A percentile compares a stretch with the other conserved stretches of the same genome.
These are phyloP conservation scores for Grosmannia serpens DNA, from an alignment of 2,329 filamentous ascomycete genomes.

Conservation along the genomic window DNA sequence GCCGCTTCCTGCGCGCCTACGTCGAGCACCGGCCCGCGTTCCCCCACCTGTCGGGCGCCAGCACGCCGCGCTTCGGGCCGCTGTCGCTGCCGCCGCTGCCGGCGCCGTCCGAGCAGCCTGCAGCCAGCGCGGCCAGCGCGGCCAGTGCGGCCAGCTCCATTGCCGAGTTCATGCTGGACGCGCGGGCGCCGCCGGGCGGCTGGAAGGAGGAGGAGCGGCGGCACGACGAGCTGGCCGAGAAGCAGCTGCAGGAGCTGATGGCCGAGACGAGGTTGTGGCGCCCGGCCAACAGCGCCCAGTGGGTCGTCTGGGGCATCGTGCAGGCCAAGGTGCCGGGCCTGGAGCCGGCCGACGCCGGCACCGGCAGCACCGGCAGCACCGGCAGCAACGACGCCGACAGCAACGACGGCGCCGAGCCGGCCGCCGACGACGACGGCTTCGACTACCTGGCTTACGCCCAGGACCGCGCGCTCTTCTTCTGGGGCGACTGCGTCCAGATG, in stretches of 20 bases:
- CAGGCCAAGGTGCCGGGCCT: slow-evolving; percentile 73
- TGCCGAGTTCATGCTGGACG: slow-evolving; percentile 72
- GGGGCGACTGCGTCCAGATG: slow-evolving; percentile 74
- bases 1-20: slow-evolving; percentile 76
- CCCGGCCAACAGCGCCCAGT: slow-evolving; percentile 74
- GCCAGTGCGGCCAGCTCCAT: slow-evolving; percentile 38
- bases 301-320: slow-evolving; percentile 94
- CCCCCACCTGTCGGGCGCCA: slow-evolving; percentile 28
- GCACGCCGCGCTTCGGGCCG: slow-evolving; percentile 10
- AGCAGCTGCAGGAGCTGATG: slow-evolving; percentile 57
- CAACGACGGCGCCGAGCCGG: slow-evolving; percentile 26
- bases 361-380: neutral
- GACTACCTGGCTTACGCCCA: slow-evolving; percentile 90
- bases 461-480: slow-evolving; percentile 84
- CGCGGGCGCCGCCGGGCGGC: slow-evolving; percentile 42
- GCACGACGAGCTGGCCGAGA: slow-evolving; percentile 53
- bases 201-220: slow-evolving; percentile 50
- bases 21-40: slow-evolving; percentile 67
- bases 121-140: slow-evolving; percentile 26
- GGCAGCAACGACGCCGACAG: neutral
- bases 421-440: slow-evolving; percentile 61
- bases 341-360: slow-evolving; percentile 25
- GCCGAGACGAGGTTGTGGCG: slow-evolving; percentile 79
- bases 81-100: slow-evolving; percentile 4
- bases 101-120: slow-evolving; percentile 14